These are phyloP conservation scores for Conticribra weissflogii DNA, from an alignment of 108 stramenopile genomes.

Conservation along the genomic window DNA sequence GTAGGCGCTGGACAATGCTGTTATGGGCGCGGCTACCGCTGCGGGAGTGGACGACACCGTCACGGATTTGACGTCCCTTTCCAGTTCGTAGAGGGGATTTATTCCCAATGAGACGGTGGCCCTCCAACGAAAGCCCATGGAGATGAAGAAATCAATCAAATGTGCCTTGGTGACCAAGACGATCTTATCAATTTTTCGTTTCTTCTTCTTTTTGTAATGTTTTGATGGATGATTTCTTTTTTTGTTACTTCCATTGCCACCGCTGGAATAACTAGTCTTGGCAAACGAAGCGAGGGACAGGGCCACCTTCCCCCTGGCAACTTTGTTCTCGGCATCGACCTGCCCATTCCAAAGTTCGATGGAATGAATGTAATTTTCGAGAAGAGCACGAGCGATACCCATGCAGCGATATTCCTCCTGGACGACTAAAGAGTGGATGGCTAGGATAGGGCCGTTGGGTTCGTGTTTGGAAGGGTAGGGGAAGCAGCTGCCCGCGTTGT, in stretches of 20 bases:
- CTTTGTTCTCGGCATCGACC: slow-evolving; percentile 6
- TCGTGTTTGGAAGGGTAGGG: slow-evolving; percentile 60
- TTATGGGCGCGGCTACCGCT: neutral
- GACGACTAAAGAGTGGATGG: slow-evolving; percentile 89
- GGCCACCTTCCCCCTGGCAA: too few relatives aligned
- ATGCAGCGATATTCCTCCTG: slow-evolving; percentile 58
- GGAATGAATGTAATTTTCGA: slow-evolving; percentile 66
- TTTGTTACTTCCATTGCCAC: slow-evolving; percentile 48
- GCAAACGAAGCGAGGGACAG: too few relatives aligned
- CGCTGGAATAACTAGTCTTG: neutral
- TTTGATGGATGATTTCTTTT: slow-evolving; percentile 62
- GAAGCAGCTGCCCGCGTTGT: neutral
- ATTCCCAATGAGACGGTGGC: slow-evolving; percentile 64
- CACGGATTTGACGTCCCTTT: slow-evolving; percentile 38
- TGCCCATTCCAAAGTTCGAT: slow-evolving; percentile 39
- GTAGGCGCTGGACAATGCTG: neutral
- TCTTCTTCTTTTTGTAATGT: slow-evolving; percentile 26
- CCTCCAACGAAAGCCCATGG: slow-evolving; percentile 61
- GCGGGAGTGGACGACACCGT: slow-evolving; percentile 3
- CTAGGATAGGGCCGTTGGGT: slow-evolving; percentile 71
- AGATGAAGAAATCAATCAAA: slow-evolving; percentile 84
- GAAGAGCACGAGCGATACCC: slow-evolving; percentile 62
- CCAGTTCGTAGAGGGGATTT: slow-evolving; percentile 81
- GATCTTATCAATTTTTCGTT: slow-evolving; percentile 58
- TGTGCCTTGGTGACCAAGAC: slow-evolving; percentile 75